Evolutionary conservation across 441 rosid genomes (phyloP).

Genomic region (Euphorbia celastroides): DNA sequence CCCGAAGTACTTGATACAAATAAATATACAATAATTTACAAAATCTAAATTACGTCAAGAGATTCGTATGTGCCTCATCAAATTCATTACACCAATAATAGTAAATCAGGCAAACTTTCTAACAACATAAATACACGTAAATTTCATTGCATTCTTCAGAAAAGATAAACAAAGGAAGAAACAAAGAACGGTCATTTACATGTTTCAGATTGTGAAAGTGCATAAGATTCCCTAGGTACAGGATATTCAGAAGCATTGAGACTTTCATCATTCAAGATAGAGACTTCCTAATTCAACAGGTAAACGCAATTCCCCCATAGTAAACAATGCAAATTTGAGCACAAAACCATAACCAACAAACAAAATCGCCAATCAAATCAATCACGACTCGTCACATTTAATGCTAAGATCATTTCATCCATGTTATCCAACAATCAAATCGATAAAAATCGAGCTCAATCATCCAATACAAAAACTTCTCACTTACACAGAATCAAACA

Average conservation of each 20-base stretch:
- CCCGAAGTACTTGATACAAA: neutral
- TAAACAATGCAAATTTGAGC: neutral
- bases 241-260: slow-evolving; percentile 1
- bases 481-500: neutral
- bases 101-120: neutral
- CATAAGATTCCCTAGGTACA: neutral
- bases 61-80: neutral
- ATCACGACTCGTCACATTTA: neutral
- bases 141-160: neutral
- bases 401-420: neutral
- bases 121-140: neutral
- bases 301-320: neutral
- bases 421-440: neutral
- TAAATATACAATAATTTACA: too few relatives aligned
- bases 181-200: neutral
- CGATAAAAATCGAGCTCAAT: neutral
- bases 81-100: neutral
- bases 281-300: neutral
- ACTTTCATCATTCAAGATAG: neutral
- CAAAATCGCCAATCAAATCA: neutral
- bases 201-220: neutral
- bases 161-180: neutral
- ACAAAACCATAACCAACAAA: neutral
- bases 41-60: neutral
- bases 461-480: neutral